Evolutionary conservation across 139 green algal species (phyloP), one percentile per base, ranked within the genome.

Genomic region (Chlorella sp.): DNA sequence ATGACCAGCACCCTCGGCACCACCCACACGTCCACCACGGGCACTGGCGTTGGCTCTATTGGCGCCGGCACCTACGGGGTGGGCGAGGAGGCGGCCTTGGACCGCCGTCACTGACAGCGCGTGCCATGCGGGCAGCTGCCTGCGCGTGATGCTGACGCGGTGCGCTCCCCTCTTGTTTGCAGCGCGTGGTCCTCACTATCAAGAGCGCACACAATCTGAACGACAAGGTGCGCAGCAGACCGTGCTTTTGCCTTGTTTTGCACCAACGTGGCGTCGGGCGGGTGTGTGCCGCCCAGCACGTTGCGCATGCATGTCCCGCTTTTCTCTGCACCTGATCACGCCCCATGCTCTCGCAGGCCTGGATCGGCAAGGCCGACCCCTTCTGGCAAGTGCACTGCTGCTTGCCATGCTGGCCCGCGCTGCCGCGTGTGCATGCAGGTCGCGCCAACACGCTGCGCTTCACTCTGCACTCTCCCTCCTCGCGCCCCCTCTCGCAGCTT

Each of bases 301-400:
- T 58, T 21, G 21, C 48, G 48, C 17, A n/a, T 17, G 48, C 48
- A 17, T 58, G 48, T 21, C 17, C 21, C 21, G 17, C 17, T n/a
- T 63, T 63, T 63, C 23, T 63, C 23, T n/a, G 56, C 56, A 33
- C 14, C 46, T 55, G 17, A 55, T 55, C 46, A 55, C 14, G 46
- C 46, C 14, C 14, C 14, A 17, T 17, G 17, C 14, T 14, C 46
- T 55, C 14, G 46, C n/a, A 42, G 31, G 61, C 73, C 48, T 83
- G 71, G 71, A 45, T 83, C 23, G 77, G 77, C 46, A 83, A 83
- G 68, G 35, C 33, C 38, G 77, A 83, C 61, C 77, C 77, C 19
- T 83, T 79, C 71, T 76, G 66, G 48, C 51, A 15, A 38, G 75
- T 9, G 0, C 7, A 8, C 25, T 23, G 61, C 38, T 5, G 11